These are phyloP conservation scores for Arthrobotrys sphaeroides DNA, from an alignment of 2,329 filamentous ascomycete species.

Conservation along the genomic window DNA sequence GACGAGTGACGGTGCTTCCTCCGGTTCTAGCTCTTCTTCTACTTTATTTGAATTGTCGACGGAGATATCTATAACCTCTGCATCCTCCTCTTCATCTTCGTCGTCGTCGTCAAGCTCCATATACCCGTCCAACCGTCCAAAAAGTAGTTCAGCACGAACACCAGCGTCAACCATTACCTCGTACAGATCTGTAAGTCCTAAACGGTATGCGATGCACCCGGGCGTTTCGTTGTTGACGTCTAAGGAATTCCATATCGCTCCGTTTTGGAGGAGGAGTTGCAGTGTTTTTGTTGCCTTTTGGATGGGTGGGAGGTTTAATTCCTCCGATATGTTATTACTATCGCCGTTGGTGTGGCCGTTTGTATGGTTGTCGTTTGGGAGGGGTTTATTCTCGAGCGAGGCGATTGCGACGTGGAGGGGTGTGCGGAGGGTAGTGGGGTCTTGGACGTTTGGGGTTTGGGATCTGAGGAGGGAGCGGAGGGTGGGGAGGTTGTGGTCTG, in stretches of 20 bases:
- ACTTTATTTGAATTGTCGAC: conserved; percentile 56
- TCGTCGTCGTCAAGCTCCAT: conserved; percentile 73
- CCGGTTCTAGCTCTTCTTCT: conserved; percentile 57
- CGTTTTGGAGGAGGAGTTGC: conserved; percentile 80
- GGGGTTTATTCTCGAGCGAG: conserved; percentile 66
- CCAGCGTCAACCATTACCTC: conserved; percentile 86
- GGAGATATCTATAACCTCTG: conserved; percentile 34
- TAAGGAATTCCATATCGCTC: conserved; percentile 97
- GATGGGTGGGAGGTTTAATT: conserved; percentile 60
- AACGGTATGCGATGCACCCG: conserved; percentile 78
- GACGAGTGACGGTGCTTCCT: conserved; percentile 51
- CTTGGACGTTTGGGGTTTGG: conserved; percentile 77
- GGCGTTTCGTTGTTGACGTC: conserved; percentile 88
- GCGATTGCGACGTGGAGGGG: conserved; percentile 90
- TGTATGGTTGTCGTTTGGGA: neutral
- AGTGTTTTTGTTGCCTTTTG: conserved; percentile 74
- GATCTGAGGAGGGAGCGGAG: conserved; percentile 75
- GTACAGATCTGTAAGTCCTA: conserved; percentile 78
- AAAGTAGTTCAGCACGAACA: conserved; percentile 85
- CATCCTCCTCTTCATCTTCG: conserved; percentile 59
- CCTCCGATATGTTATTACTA: conserved; percentile 54
- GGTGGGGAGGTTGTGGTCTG: conserved; percentile 73
- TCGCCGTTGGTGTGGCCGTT: conserved; percentile 10
- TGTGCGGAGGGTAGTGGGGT: conserved; percentile 83
- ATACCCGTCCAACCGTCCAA: conserved; percentile 83